A percentile compares a stretch with the other conserved stretches of the same genome.
Evolutionary conservation across 352 stramenopile species (phyloP).

Genomic region (Phytophthora cactorum): DNA sequence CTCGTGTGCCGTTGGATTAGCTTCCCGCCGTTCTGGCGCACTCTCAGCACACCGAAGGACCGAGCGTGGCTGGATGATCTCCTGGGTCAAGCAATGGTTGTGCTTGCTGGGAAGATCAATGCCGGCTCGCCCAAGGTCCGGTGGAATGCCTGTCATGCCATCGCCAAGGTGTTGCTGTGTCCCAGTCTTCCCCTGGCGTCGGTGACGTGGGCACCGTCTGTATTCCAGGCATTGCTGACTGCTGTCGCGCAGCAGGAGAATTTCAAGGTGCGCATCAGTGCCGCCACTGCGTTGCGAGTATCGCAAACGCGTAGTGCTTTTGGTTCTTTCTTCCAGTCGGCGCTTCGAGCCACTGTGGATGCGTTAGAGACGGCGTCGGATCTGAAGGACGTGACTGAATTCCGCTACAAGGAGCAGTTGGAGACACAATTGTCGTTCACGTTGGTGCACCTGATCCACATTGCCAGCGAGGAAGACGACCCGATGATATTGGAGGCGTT

Average conservation of each 20-base stretch:
- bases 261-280: slow-evolving; percentile 90
- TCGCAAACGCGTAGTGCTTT: slow-evolving; percentile 72
- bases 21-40: slow-evolving; percentile 64
- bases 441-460: slow-evolving; percentile 81
- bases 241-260: slow-evolving; percentile 89
- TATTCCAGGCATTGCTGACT: slow-evolving; percentile 80
- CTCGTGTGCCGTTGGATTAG: slow-evolving; percentile 84
- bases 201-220: slow-evolving; percentile 72
- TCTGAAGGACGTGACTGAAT: slow-evolving; percentile 88
- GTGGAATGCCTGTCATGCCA: slow-evolving; percentile 89
- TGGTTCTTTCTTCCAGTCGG: slow-evolving; percentile 72
- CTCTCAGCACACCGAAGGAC: slow-evolving; percentile 40
- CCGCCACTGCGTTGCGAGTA: slow-evolving; percentile 76
- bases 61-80: slow-evolving; percentile 53
- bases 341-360: slow-evolving; percentile 71
- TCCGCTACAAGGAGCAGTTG: slow-evolving; percentile 91
- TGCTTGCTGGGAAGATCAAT: slow-evolving; percentile 79
- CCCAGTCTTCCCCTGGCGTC: slow-evolving; percentile 77
- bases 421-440: slow-evolving; percentile 90
- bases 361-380: slow-evolving; percentile 86
- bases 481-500: slow-evolving; percentile 71
- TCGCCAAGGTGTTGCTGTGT: slow-evolving; percentile 87
- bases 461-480: slow-evolving; percentile 78
- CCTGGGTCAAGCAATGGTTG: slow-evolving; percentile 69
- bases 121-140: slow-evolving; percentile 83